Percentiles rank a stretch among this genome's conserved stretches.
Evolutionary conservation across 352 stramenopile genomes (phyloP).

Genomic region (Globisporangium sylvaticum): DNA sequence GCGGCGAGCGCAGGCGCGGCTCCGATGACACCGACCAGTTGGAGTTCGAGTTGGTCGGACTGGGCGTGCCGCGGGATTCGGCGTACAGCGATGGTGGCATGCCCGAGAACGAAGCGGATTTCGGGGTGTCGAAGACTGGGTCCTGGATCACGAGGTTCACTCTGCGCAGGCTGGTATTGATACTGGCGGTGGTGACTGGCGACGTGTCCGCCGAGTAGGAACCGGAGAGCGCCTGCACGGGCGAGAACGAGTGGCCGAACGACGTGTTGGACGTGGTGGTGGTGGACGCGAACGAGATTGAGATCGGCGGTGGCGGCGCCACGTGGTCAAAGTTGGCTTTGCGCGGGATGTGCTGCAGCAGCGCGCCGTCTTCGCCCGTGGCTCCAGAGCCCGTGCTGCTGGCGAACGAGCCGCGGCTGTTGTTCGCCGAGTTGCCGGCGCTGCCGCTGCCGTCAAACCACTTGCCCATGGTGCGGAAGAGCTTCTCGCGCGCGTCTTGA

Average conservation of each 20-base stretch:
- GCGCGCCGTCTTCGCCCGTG: conserved; percentile 1
- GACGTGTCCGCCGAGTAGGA: neutral
- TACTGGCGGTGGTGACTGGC: neutral
- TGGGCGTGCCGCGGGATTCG: conserved; percentile 2
- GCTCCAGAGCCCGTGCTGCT: conserved; percentile 13
- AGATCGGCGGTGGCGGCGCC: conserved; percentile 7
- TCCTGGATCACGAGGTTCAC: conserved; percentile 5
- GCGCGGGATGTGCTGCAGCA: conserved; percentile 15
- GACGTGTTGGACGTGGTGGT: neutral
- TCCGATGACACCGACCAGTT: conserved; percentile 8
- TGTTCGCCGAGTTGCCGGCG: conserved; percentile 1
- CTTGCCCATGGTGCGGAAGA: conserved; percentile 57
- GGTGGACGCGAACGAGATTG: conserved; percentile 7
- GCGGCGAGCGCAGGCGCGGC: conserved; percentile 1
- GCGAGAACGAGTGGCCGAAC: conserved; percentile 2
- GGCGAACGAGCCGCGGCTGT: conserved; percentile 9
- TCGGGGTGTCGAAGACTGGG: neutral
- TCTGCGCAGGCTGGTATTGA: neutral
- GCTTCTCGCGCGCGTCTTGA: conserved; percentile 28
- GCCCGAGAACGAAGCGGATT: conserved; percentile 2
- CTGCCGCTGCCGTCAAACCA: conserved; percentile 27
- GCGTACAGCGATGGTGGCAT: neutral
- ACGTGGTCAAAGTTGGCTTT: conserved; percentile 3
- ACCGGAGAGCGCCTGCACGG: neutral
- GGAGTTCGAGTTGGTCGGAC: conserved; percentile 9